These are phyloP conservation scores for Hymenoscyphus linearis DNA, from an alignment of 2,329 filamentous ascomycete genomes.

Conservation along the genomic window DNA sequence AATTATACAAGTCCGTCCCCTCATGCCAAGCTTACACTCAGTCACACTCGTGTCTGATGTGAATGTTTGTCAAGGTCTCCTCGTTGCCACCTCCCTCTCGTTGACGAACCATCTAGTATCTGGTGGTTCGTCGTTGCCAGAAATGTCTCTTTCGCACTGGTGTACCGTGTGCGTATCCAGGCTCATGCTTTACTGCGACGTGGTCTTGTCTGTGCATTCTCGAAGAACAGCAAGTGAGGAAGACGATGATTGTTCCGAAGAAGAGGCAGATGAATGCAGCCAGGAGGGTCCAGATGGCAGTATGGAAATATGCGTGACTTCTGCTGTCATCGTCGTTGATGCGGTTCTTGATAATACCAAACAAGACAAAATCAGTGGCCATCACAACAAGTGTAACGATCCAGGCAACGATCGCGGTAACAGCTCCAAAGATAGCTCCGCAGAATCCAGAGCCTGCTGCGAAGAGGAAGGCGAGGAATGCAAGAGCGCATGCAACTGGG, in stretches of 20 bases:
- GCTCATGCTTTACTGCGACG: conserved; percentile 10
- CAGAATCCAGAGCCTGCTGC: conserved; percentile 46
- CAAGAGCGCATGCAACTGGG: conserved; percentile 51
- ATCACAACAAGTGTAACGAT: conserved; percentile 44
- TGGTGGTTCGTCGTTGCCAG: conserved; percentile 16
- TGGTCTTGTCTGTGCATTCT: conserved; percentile 17
- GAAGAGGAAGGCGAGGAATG: conserved; percentile 55
- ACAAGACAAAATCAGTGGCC: conserved; percentile 53
- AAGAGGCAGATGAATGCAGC: conserved; percentile 50
- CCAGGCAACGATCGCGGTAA: conserved; percentile 46
- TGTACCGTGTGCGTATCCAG: conserved; percentile 17
- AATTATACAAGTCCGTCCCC: neutral
- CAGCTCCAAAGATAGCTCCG: conserved; percentile 46
- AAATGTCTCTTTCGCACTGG: conserved; percentile 13
- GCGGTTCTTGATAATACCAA: conserved; percentile 47
- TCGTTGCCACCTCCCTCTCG: neutral
- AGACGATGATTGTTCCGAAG: conserved; percentile 50
- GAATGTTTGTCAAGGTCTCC: neutral
- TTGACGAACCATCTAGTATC: conserved; percentile 5
- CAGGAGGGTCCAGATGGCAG: conserved; percentile 55
- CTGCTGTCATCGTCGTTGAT: conserved; percentile 42
- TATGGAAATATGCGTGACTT: conserved; percentile 38
- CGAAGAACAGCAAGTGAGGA: conserved; percentile 56
- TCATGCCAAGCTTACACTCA: neutral
- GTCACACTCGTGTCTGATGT: neutral